Evolutionary conservation across 2,329 filamentous ascomycete species (phyloP).

Genomic region (Talaromyces sp.): DNA sequence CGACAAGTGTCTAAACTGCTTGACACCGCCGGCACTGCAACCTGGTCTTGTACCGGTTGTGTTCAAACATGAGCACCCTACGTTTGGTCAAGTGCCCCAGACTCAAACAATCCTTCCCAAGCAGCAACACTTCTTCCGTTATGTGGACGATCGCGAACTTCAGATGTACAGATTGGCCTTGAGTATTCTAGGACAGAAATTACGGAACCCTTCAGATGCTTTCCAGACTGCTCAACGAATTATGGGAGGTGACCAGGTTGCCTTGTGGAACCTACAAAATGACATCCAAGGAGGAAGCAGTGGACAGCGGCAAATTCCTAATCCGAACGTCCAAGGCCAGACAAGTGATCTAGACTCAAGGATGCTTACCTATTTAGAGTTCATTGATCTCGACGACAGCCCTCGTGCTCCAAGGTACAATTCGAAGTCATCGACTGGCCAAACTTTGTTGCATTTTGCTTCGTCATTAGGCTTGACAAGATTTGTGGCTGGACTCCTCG

Average conservation of each 20-base stretch:
- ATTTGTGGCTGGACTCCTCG: conserved; percentile 73
- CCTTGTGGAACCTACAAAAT: conserved; percentile 50
- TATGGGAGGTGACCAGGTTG: conserved; percentile 46
- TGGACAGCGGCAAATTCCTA: conserved; percentile 45
- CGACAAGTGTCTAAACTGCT: conserved; percentile 73
- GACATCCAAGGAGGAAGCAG: conserved; percentile 45
- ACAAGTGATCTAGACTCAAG: conserved; percentile 61
- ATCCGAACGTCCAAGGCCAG: conserved; percentile 45
- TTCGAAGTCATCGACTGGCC: conserved; percentile 63
- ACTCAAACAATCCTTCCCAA: conserved; percentile 47
- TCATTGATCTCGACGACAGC: conserved; percentile 75
- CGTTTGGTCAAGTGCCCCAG: conserved; percentile 48
- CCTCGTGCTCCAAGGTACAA: conserved; percentile 67
- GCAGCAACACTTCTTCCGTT: conserved; percentile 64
- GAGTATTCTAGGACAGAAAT: conserved; percentile 48
- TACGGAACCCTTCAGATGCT: conserved; percentile 48
- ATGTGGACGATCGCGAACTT: conserved; percentile 54
- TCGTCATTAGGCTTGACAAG: conserved; percentile 72
- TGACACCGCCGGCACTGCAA: conserved; percentile 68
- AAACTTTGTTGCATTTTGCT: conserved; percentile 78
- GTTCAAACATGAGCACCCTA: conserved; percentile 58
- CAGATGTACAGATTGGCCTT: conserved; percentile 48
- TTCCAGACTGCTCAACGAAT: conserved; percentile 51
- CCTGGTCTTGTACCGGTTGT: conserved; percentile 70
- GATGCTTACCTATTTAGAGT: conserved; percentile 71